Base-by-base conservation (phyloP, 345 rosid genomes). In the Linum tenue region DNA sequence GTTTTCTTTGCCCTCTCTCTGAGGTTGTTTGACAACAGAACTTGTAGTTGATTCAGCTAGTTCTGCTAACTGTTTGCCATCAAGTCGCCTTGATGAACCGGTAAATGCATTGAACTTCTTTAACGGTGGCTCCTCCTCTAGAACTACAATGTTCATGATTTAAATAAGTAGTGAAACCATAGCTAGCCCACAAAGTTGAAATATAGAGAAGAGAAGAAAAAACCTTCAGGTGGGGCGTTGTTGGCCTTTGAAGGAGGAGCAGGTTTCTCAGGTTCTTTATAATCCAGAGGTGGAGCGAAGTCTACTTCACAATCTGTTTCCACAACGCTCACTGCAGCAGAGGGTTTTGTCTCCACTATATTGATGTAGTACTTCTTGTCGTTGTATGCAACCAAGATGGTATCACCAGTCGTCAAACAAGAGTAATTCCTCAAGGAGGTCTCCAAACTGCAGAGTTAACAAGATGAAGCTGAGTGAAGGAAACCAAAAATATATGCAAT, bases 291-390 rank as follows among this genome's bases (percentile, higher is more conserved):
- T 39, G 83, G 82, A 56, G 86, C 86, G 42, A 84, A 87, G 73
- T 81, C 92, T 35, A 87, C 92, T 70, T 87, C 92, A 55, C 85
- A 84, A 61, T 84, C 92, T 3, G 92, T 84, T 68, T 86, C 92
- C 36, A 84, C 84, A 44, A 83, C 83, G 76, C 88, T 87, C 35
- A 86, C 73, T 39, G 90, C 92, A 42, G 74, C 5, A 56, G 81
- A 77, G 56, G 92, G 89, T 64, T 83, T 84, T n/a, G 88, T 69
- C 61, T 83, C 92, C 7, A 87, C 79, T 60, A 87, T 80, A 72
- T 87, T 62, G 61, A 87, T 84, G 62, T 73, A 84, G 51, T 81
- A 87, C 22, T 81, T 55, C 65, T 84, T 86, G 59, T 86, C 77
- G 80, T 87, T 87, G 56, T 84, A 87, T 9, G 83, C 79, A 76